Base-by-base conservation (phyloP, 1,284 basidiomycete genomes). In the Trichosporon faecale region DNA sequence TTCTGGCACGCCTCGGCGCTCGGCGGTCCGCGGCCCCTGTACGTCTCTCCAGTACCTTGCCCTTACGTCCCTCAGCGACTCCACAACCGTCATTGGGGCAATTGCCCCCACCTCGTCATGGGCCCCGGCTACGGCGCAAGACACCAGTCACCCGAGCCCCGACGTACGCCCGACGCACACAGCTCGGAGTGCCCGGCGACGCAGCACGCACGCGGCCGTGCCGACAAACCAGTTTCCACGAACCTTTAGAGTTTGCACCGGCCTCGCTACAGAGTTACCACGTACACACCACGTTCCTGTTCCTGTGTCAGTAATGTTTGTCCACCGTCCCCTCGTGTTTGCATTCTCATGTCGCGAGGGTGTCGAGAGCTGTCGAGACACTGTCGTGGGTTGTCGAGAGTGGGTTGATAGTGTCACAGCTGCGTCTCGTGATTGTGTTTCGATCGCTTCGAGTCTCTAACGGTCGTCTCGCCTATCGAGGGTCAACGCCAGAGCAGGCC, bases 131-230 rank as follows among this genome's bases (percentile, higher is more conserved):
- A 44, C 16, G 40, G 49, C 2, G 9, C 23, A 6, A 25, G 49
- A 25, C 49, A 23, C 49, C 49, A n/a, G n/a, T n/a, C n/a, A 21
- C 49, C 49, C 21, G 21, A 52, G 49, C 49, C n/a, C 49, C 49
- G 49, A 25, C 23, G 49, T 52, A 52, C 18, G 49, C n/a, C 49
- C 49, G 49, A 52, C 23, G 25, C 76, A 75, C n/a, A 76, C 76
- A 23, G 75, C 75, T 29, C 76, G 73, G 64, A 79, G 76, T 11
- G n/a, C n/a, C n/a, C n/a, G n/a, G n/a, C n/a, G n/a, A 33, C 35
- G 35, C 7, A 37, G 35, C 35, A 12, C 35, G 35, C 35, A 37
- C 8, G 77, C 76, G 14, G 75, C 73, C 12, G 66, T 67, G 33
- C 65, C 31, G 16, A 67, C 70, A 16, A 71, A n/a, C 61, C 4